A percentile compares a stretch with the other conserved stretches of the same genome.
These are phyloP conservation scores for Phytopythium kandeliae DNA, from an alignment of 352 stramenopile species.

Conservation along the genomic window DNA sequence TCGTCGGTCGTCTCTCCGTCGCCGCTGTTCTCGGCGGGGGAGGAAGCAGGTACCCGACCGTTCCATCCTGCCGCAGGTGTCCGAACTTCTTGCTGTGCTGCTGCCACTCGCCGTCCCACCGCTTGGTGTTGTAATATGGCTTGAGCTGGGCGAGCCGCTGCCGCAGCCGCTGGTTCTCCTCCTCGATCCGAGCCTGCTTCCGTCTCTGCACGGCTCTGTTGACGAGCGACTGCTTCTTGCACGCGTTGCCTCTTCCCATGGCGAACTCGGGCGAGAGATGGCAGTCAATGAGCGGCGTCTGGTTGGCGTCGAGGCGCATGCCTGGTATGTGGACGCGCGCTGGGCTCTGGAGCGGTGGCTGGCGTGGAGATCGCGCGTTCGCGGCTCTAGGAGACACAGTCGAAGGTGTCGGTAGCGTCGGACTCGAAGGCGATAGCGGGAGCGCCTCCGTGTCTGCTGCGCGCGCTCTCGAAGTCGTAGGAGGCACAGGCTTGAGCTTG, in stretches of 20 bases:
- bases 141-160: slow-evolving; percentile 50
- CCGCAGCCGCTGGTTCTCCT: slow-evolving; percentile 61
- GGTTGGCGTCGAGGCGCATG: slow-evolving; percentile 54
- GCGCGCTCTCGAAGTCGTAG: background rate
- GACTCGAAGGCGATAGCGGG: background rate
- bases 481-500: background rate
- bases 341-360: slow-evolving; percentile 25
- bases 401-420: background rate
- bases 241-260: slow-evolving; percentile 55
- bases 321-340: slow-evolving; percentile 62
- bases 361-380: slow-evolving; percentile 2
- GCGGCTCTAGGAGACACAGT: background rate
- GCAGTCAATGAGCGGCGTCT: slow-evolving; percentile 72
- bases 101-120: slow-evolving; percentile 74
- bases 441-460: background rate
- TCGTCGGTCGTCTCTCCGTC: slow-evolving; percentile 7
- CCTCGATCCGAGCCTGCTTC: slow-evolving; percentile 42
- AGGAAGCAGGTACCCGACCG: slow-evolving; percentile 60
- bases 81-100: slow-evolving; percentile 44
- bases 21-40: slow-evolving; percentile 16
- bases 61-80: slow-evolving; percentile 61
- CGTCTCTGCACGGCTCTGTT: slow-evolving; percentile 51
- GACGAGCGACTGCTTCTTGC: slow-evolving; percentile 58
- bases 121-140: slow-evolving; percentile 61
- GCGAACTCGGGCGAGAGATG: slow-evolving; percentile 63